Evolutionary conservation across 306 rosid species (phyloP), one percentile per base, ranked within the genome.

Genomic region (Cucurbita ficifolia): DNA sequence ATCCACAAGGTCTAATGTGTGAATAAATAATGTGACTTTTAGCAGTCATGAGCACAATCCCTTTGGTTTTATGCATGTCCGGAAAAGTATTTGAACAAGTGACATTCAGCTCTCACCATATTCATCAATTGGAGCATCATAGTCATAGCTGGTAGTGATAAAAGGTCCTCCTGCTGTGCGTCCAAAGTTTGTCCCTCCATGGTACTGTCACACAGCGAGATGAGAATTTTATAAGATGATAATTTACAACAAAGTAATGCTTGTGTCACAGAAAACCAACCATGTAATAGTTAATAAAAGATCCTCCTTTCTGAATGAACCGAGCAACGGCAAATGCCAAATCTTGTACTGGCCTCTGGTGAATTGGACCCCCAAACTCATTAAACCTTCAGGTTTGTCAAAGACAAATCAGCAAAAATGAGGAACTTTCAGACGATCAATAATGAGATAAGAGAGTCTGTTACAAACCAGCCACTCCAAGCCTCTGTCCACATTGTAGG

Each of bases 101-200:
- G 38, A 60, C 18, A 59, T 60, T 36, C 48, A 48, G 70, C 79
- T 84, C 90, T 89, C 76, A 95, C 99, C 99, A 75, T 89, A 95
- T 85, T 95, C 99, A 82, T 95, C 99, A 14, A 95, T 77, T 54
- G 99, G 99, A 85, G 99, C 99, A 79, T 95, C 97, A 54, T 95
- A 95, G 83, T 95, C 99, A 52, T 95, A 95, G 87, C 97, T 95
- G 75, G 99, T 91, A 75, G 99, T 88, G 82, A 95, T 79, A 88
- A 95, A 95, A 72, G 99, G 99, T 58, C 99, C 99, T 43, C 99
- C 99, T 10, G 99, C 99, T 49, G 97, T 86, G 72, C 99, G 97
- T 60, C 99, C 99, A 77, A 91, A 95, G 84, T 95, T 95, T 56
- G 99, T 95, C 79, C 99, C 99, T 17, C 99, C 99, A 67, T 95